Evolutionary conservation across 768 basidiomycete species (phyloP).

Genomic region (Peribolospora kevripleyi): DNA sequence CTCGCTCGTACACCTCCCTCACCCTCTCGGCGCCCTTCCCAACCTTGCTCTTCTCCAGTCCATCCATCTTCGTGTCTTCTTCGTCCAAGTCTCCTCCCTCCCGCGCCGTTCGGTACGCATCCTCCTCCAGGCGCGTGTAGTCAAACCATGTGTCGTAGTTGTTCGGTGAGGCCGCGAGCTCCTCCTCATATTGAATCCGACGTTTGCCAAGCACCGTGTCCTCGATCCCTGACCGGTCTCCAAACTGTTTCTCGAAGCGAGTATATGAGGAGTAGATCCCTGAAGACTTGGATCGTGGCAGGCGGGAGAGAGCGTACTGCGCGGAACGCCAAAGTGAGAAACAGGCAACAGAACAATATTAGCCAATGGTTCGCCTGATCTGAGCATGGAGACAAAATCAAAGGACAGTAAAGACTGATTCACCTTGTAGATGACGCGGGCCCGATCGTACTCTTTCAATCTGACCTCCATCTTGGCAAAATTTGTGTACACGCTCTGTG

Average conservation of each 20-base stretch:
- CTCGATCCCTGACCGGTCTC: constrained; percentile 64
- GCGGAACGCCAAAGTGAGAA: not conserved
- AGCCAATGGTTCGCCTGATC: not conserved
- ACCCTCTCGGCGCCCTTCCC: constrained; percentile 34
- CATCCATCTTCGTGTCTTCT: constrained; percentile 23
- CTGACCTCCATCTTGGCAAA: constrained; percentile 97
- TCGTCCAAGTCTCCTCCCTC: constrained; percentile 17
- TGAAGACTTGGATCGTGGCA: constrained; percentile 77
- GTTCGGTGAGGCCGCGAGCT: constrained; percentile 63
- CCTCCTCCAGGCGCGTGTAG: constrained; percentile 77
- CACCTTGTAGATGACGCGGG: constrained; percentile 90
- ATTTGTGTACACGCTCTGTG: constrained; percentile 73
- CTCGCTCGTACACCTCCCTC: constrained; percentile 82
- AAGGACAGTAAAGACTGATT: constrained; percentile 8
- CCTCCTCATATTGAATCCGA: constrained; percentile 97
- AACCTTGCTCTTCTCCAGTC: constrained; percentile 41
- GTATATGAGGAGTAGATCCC: constrained; percentile 76
- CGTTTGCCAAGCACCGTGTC: constrained; percentile 86
- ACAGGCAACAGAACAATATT: not conserved
- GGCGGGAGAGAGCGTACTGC: constrained; percentile 79
- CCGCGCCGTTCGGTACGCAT: constrained; percentile 45
- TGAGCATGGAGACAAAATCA: not conserved
- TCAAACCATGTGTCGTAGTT: constrained; percentile 99
- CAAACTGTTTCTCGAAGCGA: constrained; percentile 95
- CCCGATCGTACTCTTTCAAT: constrained; percentile 86